Evolutionary conservation across 768 basidiomycete genomes (phyloP).

Genomic region (Boletus edulis): DNA sequence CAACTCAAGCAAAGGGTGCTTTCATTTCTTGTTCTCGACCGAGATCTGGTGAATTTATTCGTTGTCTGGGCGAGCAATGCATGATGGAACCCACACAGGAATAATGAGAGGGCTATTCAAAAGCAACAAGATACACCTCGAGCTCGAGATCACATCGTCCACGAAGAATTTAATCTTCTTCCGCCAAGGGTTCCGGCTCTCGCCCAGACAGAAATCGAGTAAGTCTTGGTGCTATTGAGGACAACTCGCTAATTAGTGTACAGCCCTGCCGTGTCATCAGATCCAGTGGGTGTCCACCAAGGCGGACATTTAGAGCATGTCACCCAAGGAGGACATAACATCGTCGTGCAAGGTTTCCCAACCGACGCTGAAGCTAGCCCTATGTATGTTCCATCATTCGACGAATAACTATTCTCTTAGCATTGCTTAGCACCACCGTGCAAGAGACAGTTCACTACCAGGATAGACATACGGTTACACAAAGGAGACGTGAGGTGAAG

Average conservation of each 20-base stretch:
- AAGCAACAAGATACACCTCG: not conserved
- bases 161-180: not conserved
- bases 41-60: not conserved
- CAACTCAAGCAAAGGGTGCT: not conserved
- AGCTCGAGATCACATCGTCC: not conserved
- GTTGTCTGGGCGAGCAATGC: not conserved
- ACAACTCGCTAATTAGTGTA: not conserved
- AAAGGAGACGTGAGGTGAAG: not conserved
- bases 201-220: not conserved
- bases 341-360: too few relatives aligned
- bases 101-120: not conserved
- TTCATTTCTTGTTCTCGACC: conserved; percentile 1
- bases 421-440: not conserved
- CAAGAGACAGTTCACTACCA: too few relatives aligned
- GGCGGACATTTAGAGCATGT: too few relatives aligned
- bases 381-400: not conserved
- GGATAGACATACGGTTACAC: not conserved
- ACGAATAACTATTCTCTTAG: not conserved
- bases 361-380: too few relatives aligned
- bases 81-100: not conserved
- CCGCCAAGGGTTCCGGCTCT: too few relatives aligned
- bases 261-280: not conserved
- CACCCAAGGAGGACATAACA: too few relatives aligned
- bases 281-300: too few relatives aligned
- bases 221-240: not conserved